Evolutionary conservation across 495 filamentous ascomycete species (phyloP), one percentile per base, ranked within the genome.

Genomic region (Xylona heveae): DNA sequence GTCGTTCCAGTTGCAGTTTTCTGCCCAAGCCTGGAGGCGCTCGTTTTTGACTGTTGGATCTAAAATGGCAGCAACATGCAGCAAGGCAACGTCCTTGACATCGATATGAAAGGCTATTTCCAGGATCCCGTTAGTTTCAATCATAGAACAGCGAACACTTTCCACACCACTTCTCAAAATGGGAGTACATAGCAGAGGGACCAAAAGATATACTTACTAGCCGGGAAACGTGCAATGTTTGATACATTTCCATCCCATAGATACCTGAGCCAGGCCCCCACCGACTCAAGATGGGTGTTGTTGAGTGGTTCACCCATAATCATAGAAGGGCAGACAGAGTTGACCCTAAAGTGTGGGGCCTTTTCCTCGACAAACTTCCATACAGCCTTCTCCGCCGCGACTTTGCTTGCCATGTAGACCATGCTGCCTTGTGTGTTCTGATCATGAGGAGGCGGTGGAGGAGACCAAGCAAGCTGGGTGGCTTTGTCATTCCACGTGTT

Each of bases 351-450:
- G 0, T 22, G 10, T 0, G 63, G 60, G 25, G 59, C 51, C 7
- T 66, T 31, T 27, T 62, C 52, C 16, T 58, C 46, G 2, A 62
- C 38, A 38, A 66, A 73, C 31, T 56, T 48, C 64, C 62, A 72
- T 2, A 62, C 39, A 2, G 52, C 48, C 23, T 48, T 55, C 45
- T 75, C 69, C 0, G 54, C 60, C 21, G 57, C 52, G 1, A 54
- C 58, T 39, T 77, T 74, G 37, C 59, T 62, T 0, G 64, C 64
- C 0, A 43, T 41, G 37, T 77, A 70, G 2, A 67, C 55, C 17
- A 44, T 28, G 9, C 38, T 40, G 1, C 38, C 43, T 2, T 53
- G 48, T 0, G 4, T 35, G 6, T 36, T 36, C n/a, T 40, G 34
- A 33, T 55, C 53, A n/a, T n/a, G n/a, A n/a, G n/a, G n/a, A n/a